phyloP scores from a whole-genome alignment of 2,329 filamentous ascomycete genomes.

The Thelonectria olida region DNA sequence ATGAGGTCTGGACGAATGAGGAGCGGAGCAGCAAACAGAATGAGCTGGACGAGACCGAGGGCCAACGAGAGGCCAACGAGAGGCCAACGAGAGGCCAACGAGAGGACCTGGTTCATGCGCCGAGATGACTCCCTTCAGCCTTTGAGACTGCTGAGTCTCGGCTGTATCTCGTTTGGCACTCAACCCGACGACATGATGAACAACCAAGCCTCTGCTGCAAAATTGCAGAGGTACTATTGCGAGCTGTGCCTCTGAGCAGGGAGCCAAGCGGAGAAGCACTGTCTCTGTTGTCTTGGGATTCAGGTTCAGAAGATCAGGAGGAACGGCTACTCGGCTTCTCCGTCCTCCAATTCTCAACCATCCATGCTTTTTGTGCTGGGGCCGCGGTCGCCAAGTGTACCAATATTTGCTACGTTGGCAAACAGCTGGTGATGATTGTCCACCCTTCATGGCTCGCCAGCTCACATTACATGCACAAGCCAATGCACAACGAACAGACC shows the following conservation, averaged over 20 bases:
- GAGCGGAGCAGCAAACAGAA: constrained; percentile 1
- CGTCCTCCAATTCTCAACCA: not conserved
- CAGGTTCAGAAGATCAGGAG: not conserved
- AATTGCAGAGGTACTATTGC: too few species aligned
- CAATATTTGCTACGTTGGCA: constrained; percentile 14
- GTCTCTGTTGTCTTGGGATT: constrained; percentile 1
- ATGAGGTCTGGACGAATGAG: constrained; percentile 6
- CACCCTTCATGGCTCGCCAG: not conserved
- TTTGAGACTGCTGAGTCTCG: constrained; percentile 6
- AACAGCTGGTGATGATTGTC: constrained; percentile 1
- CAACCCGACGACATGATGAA: too few species aligned
- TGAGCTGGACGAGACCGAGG: not conserved
- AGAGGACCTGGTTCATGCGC: constrained; percentile 31
- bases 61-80: constrained; percentile 2
- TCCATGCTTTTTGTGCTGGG: not conserved
- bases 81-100: not conserved
- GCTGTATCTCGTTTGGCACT: constrained; percentile 1
- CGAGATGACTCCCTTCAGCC: constrained; percentile 15
- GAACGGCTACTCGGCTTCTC: constrained; percentile 3
- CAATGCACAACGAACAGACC: not conserved
- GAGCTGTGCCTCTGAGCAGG: not conserved
- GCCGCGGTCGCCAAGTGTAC: constrained; percentile 1
- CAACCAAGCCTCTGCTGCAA: too few species aligned
- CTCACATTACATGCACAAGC: not conserved
- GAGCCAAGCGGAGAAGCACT: not conserved